These are phyloP conservation scores for Prunus campanulata DNA, from an alignment of 306 rosid genomes.

Conservation along the genomic window DNA sequence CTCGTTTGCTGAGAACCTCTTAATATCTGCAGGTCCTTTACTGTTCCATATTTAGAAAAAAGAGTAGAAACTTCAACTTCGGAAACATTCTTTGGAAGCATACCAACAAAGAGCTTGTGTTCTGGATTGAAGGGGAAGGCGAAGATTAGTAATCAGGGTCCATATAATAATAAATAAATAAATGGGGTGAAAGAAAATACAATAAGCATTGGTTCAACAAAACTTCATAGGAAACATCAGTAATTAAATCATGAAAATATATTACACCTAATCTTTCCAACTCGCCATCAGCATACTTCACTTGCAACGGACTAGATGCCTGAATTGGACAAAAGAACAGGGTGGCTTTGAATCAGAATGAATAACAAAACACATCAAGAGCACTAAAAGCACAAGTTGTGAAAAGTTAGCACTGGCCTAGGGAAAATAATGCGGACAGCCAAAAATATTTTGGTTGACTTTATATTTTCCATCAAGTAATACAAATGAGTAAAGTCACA, in stretches of 20 bases:
- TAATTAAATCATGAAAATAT: conserved; percentile 27
- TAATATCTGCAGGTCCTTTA: conserved; percentile 88
- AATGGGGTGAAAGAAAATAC: conserved; percentile 6
- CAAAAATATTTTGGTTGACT: conserved; percentile 7
- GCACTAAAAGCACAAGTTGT: conserved; percentile 14
- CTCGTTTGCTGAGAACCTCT: conserved; percentile 96
- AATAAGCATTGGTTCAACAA: conserved; percentile 13
- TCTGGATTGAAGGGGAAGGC: conserved; percentile 48
- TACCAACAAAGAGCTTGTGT: conserved; percentile 94
- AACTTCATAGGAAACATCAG: conserved; percentile 14
- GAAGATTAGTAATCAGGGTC: conserved; percentile 25
- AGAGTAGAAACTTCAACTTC: conserved; percentile 76
- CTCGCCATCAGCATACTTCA: conserved; percentile 99
- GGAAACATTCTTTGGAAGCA: conserved; percentile 96
- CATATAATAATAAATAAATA: conserved; percentile 13
- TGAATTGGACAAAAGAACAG: conserved; percentile 49
- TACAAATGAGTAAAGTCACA: conserved; percentile 2
- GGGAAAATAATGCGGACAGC: conserved; percentile 10
- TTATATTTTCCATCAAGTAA: conserved; percentile 1
- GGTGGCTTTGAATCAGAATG: conserved; percentile 27
- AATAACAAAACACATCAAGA: conserved; percentile 25
- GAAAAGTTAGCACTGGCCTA: neutral
- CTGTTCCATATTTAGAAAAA: conserved; percentile 69
- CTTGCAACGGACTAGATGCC: conserved; percentile 99
- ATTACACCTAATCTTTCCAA: conserved; percentile 92